phyloP scores from a whole-genome alignment of 2,329 filamentous ascomycete species.

The Colletotrichum limetticola region DNA sequence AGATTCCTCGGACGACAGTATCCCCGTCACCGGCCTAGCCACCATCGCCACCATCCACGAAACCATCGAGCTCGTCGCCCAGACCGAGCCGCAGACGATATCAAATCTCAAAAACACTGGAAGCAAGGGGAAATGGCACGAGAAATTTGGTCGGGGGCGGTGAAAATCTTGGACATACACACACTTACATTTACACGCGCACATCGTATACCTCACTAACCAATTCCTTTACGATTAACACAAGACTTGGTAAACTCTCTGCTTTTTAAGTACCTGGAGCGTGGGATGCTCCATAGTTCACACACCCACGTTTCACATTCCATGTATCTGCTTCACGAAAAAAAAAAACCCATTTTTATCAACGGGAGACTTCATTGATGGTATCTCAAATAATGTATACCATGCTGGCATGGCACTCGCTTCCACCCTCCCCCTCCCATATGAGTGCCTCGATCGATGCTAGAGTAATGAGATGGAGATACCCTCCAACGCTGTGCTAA shows the following conservation, averaged over 20 bases:
- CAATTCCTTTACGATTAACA: background rate
- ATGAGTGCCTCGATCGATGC: background rate
- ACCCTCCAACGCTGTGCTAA: background rate
- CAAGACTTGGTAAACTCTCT: background rate
- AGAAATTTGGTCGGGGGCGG: slow-evolving; percentile 63
- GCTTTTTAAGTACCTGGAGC: background rate
- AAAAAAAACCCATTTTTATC: background rate
- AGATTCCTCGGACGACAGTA: slow-evolving; percentile 27
- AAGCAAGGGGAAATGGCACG: slow-evolving; percentile 67
- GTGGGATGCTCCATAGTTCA: no score
- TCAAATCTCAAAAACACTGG: slow-evolving; percentile 42
- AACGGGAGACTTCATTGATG: background rate
- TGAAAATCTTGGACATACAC: slow-evolving; percentile 36
- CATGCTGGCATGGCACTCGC: background rate
- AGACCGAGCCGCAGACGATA: slow-evolving; percentile 42
- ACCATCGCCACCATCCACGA: slow-evolving; percentile 69
- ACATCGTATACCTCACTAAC: background rate
- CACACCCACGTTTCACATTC: background rate
- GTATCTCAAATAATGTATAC: background rate
- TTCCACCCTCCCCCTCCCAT: background rate
- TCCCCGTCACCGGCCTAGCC: slow-evolving; percentile 49
- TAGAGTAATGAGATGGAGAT: background rate
- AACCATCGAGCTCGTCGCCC: slow-evolving; percentile 68
- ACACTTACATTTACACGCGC: no score
- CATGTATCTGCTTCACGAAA: background rate